Conservation (phyloP, 345 rosid species). For the Garcia nutans region DNA sequence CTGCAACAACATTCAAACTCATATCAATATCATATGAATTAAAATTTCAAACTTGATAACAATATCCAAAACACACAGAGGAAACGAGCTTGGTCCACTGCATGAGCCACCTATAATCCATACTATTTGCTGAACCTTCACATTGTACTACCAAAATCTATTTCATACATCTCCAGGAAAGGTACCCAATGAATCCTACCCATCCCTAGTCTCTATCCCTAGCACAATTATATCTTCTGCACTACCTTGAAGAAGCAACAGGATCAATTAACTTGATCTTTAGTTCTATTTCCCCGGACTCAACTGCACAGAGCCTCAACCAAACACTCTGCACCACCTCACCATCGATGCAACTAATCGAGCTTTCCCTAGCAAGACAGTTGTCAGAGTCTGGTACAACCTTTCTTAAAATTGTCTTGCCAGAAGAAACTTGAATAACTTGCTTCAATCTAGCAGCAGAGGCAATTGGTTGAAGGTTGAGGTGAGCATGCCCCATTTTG, state of each 20-base stretch:
- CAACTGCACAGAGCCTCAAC: slow-evolving; percentile 76
- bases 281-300: slow-evolving; percentile 92
- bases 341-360: slow-evolving; percentile 64
- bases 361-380: slow-evolving; percentile 80
- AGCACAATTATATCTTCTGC: not conserved
- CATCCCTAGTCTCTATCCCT: not conserved
- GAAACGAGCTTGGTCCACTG: not conserved
- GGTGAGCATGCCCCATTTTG: slow-evolving; percentile 88
- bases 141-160: not conserved
- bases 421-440: slow-evolving; percentile 60
- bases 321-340: slow-evolving; percentile 88
- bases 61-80: not conserved
- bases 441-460: slow-evolving; percentile 84
- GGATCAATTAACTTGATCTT: slow-evolving; percentile 64
- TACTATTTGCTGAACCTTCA: not conserved
- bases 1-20: not conserved
- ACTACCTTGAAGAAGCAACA: slow-evolving; percentile 26
- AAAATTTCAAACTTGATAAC: slow-evolving; percentile 14
- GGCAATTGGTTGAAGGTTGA: slow-evolving; percentile 81
- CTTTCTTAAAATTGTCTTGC: slow-evolving; percentile 71
- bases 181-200: not conserved
- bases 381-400: slow-evolving; percentile 74
- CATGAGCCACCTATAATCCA: not conserved
- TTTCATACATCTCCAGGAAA: not conserved
- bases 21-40: not conserved